Base-by-base conservation (phyloP, 2,329 filamentous ascomycete species). In the Fusarium illudens region DNA sequence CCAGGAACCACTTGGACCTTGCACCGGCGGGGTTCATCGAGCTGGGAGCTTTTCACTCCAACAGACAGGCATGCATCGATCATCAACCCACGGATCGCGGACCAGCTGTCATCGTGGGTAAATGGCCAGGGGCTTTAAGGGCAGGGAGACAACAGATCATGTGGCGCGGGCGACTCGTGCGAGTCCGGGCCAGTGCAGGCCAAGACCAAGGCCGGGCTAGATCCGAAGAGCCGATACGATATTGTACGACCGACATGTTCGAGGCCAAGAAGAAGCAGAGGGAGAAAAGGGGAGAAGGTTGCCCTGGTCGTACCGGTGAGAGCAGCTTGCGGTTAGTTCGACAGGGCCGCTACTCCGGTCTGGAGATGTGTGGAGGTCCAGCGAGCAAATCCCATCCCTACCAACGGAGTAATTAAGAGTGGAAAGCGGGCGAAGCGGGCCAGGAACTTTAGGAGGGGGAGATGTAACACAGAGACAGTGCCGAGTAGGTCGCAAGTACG, bases 391-490 rank as follows among this genome's bases (percentile, higher is more conserved):
- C 55, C 46, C 62, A 69, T 59, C 60, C 65, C 34, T 39, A 39
- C 50, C 39, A 51, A 69, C 62, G 62, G 65, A 70, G 65, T 54
- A 59, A 69, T 56, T 66, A 50, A 69, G 42, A 50, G 54, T 63
- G 48, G 66, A 32, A 32, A 29, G 54, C 39, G 39, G 44, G 42
- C 20, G 20, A 56, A 42, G 63, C 59, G 67, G 65, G 67, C 27
- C 39, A 71, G 60, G 67, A 73, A 69, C 69, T 70, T 72, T 71
- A 63, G 71, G 67, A 71, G 65, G 22, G 58, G 49, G 51, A 67
- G 65, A 73, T 73, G 71, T 69, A 67, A 73, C 71, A 48, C 15
- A 58, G 34, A 46, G 29, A 70, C 71, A 65, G 71, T 73, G 60
- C 20, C 46, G 15, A 15, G 34, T 22, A 20, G 46, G 46, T 20